phyloP scores from a whole-genome alignment of 202 grass and related monocot genomes.

The Schoenoplectus triqueter region DNA sequence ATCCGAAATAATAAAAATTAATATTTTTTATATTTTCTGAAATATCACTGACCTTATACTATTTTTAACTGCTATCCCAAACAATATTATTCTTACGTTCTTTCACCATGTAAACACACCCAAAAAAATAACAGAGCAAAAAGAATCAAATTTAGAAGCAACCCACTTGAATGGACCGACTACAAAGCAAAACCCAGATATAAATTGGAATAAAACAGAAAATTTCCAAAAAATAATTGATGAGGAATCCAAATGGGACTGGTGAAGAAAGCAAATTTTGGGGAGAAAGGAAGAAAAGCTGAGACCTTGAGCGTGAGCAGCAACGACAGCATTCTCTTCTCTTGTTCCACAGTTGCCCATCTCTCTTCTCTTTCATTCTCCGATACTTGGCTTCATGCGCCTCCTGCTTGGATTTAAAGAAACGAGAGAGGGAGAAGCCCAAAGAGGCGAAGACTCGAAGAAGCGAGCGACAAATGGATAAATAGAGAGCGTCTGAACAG shows the following conservation, averaged over 20 bases:
- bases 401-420: constrained; percentile 24
- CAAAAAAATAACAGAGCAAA: background rate
- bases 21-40: too few relatives aligned
- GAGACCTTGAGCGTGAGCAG: constrained; percentile 91
- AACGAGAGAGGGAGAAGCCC: background rate
- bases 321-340: constrained; percentile 98
- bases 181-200: constrained; percentile 20
- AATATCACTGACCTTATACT: too few relatives aligned
- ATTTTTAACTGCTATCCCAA: too few relatives aligned
- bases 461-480: background rate
- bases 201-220: constrained; percentile 21
- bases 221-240: constrained; percentile 2
- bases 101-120: too few relatives aligned
- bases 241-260: constrained; percentile 7
- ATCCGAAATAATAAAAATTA: too few relatives aligned
- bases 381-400: constrained; percentile 46
- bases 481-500: constrained; percentile 20
- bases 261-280: background rate
- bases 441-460: constrained; percentile 15
- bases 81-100: too few relatives aligned
- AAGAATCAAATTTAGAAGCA: constrained; percentile 10
- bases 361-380: constrained; percentile 50
- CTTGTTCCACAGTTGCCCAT: constrained; percentile 99
- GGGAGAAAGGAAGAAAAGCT: background rate
- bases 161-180: constrained; percentile 1